phyloP scores from a whole-genome alignment of 495 filamentous ascomycete species.

The Viridothelium virens region DNA sequence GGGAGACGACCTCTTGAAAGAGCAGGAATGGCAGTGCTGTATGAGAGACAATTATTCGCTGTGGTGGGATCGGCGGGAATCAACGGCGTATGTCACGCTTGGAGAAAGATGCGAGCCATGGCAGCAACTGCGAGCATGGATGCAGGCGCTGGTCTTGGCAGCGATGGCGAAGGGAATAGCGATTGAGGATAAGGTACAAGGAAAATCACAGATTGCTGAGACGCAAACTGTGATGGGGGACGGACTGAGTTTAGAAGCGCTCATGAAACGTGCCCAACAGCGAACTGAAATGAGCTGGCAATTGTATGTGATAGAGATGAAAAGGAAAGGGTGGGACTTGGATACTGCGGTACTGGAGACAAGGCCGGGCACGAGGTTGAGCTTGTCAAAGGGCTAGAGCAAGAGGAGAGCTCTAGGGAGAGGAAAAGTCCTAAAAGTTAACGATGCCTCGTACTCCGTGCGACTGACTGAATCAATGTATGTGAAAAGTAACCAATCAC shows the following conservation, averaged over 20 bases:
- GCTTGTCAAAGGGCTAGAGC: background rate
- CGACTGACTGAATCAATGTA: too few species aligned
- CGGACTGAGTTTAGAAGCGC: background rate
- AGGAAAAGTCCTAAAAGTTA: background rate
- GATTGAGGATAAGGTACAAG: background rate
- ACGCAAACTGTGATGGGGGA: background rate
- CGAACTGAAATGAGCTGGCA: conserved; percentile 37
- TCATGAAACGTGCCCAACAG: conserved; percentile 18
- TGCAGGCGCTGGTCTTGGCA: conserved; percentile 57
- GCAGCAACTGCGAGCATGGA: conserved; percentile 62
- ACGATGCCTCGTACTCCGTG: too few species aligned
- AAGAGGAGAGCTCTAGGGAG: background rate
- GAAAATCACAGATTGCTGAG: background rate
- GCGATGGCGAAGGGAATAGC: conserved; percentile 6
- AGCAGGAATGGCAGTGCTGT: conserved; percentile 45
- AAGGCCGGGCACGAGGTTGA: conserved; percentile 25
- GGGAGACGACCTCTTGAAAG: conserved; percentile 30
- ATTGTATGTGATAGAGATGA: conserved; percentile 37
- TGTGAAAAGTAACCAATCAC: too few species aligned
- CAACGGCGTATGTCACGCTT: background rate
- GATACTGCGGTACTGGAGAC: conserved; percentile 54
- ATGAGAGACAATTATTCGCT: conserved; percentile 47
- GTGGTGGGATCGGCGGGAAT: conserved; percentile 39
- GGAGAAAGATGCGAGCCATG: conserved; percentile 32
- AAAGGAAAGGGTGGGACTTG: conserved; percentile 52